Evolutionary conservation across 352 stramenopile genomes (phyloP).

Genomic region (Phytophthora litchii): DNA sequence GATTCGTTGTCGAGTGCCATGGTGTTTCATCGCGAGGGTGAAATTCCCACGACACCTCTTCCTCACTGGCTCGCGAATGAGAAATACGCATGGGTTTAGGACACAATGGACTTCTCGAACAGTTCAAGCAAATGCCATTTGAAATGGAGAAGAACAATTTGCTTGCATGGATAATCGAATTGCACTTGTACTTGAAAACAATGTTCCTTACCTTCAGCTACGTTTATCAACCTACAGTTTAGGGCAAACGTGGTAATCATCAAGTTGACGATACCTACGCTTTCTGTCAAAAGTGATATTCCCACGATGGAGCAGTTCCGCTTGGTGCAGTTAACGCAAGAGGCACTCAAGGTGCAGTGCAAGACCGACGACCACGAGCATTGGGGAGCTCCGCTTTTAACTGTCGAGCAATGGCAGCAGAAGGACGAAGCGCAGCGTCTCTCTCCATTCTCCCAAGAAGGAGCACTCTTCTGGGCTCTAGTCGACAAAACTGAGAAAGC

Average conservation of each 20-base stretch:
- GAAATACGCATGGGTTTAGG: slow-evolving; percentile 58
- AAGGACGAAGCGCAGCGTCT: slow-evolving; percentile 51
- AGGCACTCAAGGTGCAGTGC: slow-evolving; percentile 63
- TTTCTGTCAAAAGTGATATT: background rate
- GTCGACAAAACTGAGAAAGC: slow-evolving; percentile 36
- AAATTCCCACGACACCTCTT: slow-evolving; percentile 3
- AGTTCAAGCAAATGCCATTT: background rate
- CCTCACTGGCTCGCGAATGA: slow-evolving; percentile 49
- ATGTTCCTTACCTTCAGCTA: too few relatives aligned
- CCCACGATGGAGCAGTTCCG: slow-evolving; percentile 37
- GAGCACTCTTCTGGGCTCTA: slow-evolving; percentile 64
- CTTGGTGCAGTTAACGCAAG: slow-evolving; percentile 53
- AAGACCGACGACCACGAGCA: slow-evolving; percentile 59
- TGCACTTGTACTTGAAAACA: too few relatives aligned
- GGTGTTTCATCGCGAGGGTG: slow-evolving; percentile 35
- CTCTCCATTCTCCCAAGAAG: slow-evolving; percentile 45
- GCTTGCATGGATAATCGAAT: too few relatives aligned
- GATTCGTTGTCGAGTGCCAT: slow-evolving; percentile 68
- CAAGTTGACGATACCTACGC: background rate
- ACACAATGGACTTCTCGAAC: background rate
- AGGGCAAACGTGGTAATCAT: background rate
- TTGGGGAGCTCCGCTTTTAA: slow-evolving; percentile 46
- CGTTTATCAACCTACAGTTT: too few relatives aligned
- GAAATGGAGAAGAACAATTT: background rate
- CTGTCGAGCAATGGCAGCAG: slow-evolving; percentile 48